These are phyloP conservation scores for Leccinum griseonigrum DNA, from an alignment of 1,284 basidiomycete species.

Conservation along the genomic window DNA sequence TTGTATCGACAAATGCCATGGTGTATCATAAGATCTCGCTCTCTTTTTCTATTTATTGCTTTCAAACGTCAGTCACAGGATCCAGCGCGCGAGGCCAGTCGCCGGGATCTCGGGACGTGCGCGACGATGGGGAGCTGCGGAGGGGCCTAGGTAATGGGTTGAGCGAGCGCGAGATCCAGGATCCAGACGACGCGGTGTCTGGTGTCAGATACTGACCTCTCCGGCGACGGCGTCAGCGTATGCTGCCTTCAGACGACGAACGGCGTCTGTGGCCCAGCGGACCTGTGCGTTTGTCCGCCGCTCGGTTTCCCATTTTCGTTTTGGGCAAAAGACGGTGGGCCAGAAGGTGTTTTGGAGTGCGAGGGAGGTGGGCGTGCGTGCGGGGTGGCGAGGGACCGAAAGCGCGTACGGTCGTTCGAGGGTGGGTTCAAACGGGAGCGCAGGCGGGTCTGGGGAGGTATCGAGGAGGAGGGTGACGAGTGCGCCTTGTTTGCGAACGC, in stretches of 20 bases:
- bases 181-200: neutral
- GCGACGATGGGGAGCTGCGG: conserved; percentile 73
- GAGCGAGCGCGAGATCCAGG: neutral
- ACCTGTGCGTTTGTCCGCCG: conserved; percentile 65
- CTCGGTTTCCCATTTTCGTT: conserved; percentile 65
- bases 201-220: conserved; percentile 48
- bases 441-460: conserved; percentile 36
- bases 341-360: conserved; percentile 67
- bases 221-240: conserved; percentile 46
- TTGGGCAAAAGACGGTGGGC: conserved; percentile 80
- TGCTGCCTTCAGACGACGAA: conserved; percentile 49
- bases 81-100: conserved; percentile 13
- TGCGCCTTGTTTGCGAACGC: conserved; percentile 59
- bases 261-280: conserved; percentile 73
- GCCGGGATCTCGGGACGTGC: conserved; percentile 52
- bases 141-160: neutral
- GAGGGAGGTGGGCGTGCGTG: conserved; percentile 69
- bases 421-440: conserved; percentile 38
- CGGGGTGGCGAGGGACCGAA: conserved; percentile 68
- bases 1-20: neutral
- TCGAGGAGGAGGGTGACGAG: conserved; percentile 53
- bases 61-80: conserved; percentile 20
- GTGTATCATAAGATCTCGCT: neutral
- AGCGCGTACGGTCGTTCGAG: conserved; percentile 52
- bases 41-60: no score